A percentile compares a stretch with the other conserved stretches of the same genome.
These are phyloP conservation scores for Xylaria polymorpha DNA, from an alignment of 2,329 filamentous ascomycete genomes.

Conservation along the genomic window DNA sequence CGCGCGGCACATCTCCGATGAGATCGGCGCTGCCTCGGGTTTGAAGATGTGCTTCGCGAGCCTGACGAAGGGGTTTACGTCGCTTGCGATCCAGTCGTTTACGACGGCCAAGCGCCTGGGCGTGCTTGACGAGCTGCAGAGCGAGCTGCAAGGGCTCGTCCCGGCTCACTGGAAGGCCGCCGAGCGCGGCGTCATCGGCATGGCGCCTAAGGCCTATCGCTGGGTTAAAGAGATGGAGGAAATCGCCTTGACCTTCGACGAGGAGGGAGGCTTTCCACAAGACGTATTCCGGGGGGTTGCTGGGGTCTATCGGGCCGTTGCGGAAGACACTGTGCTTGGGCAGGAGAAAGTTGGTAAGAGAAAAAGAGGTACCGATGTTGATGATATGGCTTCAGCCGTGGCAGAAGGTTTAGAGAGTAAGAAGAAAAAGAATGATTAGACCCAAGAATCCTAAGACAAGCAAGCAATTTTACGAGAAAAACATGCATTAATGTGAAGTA, in stretches of 20 bases:
- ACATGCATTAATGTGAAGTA: not conserved
- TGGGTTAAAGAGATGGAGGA: slow-evolving; percentile 84
- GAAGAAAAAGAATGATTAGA: slow-evolving; percentile 49
- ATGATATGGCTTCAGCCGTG: slow-evolving; percentile 64
- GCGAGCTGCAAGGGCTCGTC: slow-evolving; percentile 63
- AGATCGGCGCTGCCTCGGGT: slow-evolving; percentile 67
- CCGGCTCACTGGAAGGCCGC: slow-evolving; percentile 61
- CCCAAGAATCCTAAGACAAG: not conserved
- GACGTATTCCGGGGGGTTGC: slow-evolving; percentile 70
- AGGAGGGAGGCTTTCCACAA: slow-evolving; percentile 71
- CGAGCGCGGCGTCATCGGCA: slow-evolving; percentile 64
- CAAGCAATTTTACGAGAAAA: not conserved
- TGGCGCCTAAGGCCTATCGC: slow-evolving; percentile 80
- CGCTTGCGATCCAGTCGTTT: slow-evolving; percentile 76
- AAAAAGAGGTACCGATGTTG: slow-evolving; percentile 65
- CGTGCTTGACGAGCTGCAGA: slow-evolving; percentile 68
- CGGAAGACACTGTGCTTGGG: slow-evolving; percentile 70
- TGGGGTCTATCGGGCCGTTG: slow-evolving; percentile 69
- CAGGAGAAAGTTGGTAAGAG: slow-evolving; percentile 68
- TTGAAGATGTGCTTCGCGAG: slow-evolving; percentile 75
- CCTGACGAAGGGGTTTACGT: slow-evolving; percentile 72
- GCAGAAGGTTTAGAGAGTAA: slow-evolving; percentile 49
- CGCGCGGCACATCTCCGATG: slow-evolving; percentile 59
- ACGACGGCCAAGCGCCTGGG: slow-evolving; percentile 74
- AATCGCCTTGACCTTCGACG: slow-evolving; percentile 73